phyloP scores from a whole-genome alignment of 2,329 filamentous ascomycete genomes.

The Dothiorella sarmentorum region DNA sequence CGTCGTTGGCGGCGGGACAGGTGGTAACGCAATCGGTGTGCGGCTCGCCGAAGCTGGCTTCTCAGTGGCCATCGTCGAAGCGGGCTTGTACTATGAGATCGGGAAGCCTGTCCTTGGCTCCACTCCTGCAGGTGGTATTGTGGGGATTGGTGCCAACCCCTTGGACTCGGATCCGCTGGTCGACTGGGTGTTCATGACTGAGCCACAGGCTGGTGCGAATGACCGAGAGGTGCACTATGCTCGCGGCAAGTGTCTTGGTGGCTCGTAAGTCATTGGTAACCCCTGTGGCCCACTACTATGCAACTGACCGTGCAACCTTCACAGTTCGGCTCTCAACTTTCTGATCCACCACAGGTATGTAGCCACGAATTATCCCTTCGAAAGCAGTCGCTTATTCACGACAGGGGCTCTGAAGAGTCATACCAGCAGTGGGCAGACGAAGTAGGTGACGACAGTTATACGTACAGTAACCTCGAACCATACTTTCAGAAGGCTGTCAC shows the following conservation, averaged over 20 bases:
- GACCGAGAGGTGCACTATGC: slow-evolving; percentile 26
- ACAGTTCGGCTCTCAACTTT: slow-evolving; percentile 27
- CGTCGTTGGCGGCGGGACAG: slow-evolving; percentile 22
- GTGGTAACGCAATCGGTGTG: slow-evolving; percentile 25
- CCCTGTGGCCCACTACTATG: not conserved
- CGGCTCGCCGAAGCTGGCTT: slow-evolving; percentile 22
- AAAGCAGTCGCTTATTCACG: too few relatives aligned
- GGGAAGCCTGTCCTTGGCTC: slow-evolving; percentile 24
- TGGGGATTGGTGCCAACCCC: slow-evolving; percentile 23
- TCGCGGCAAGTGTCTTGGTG: slow-evolving; percentile 32
- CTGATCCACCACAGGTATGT: slow-evolving; percentile 27
- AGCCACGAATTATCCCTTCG: too few relatives aligned
- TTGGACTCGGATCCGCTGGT: slow-evolving; percentile 27
- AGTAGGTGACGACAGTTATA: slow-evolving; percentile 32
- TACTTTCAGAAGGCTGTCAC: slow-evolving; percentile 29
- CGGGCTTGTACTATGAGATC: slow-evolving; percentile 30
- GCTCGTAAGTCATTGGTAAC: slow-evolving; percentile 15
- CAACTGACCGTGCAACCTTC: slow-evolving; percentile 20
- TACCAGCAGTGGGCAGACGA: slow-evolving; percentile 30
- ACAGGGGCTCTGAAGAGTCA: slow-evolving; percentile 21
- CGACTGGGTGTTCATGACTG: slow-evolving; percentile 29
- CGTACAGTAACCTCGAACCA: slow-evolving; percentile 30
- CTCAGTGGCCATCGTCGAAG: slow-evolving; percentile 34
- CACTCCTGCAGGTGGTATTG: slow-evolving; percentile 26
- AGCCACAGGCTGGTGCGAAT: slow-evolving; percentile 26